These are phyloP conservation scores for Candida tibetensis DNA, from an alignment of 805 yeast species.

Conservation along the genomic window DNA sequence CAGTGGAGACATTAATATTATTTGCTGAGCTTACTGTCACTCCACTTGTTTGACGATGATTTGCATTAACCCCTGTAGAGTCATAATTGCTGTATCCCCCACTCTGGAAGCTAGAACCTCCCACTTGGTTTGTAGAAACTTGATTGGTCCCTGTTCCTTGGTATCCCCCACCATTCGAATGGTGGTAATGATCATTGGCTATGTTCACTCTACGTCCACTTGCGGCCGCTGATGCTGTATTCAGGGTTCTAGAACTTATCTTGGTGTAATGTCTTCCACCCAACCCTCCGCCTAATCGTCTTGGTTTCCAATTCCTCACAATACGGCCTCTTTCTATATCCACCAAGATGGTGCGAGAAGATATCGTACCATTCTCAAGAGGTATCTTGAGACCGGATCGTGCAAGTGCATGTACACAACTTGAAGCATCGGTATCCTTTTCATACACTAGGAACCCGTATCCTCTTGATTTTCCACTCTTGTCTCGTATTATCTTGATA, in stretches of 20 bases:
- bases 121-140: no score
- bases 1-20: no score
- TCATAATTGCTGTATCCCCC: not conserved
- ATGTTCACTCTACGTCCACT: conserved; percentile 16
- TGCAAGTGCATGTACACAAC: conserved; percentile 60
- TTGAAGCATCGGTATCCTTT: conserved; percentile 54
- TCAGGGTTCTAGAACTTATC: conserved; percentile 19
- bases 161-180: not conserved
- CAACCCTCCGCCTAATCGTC: conserved; percentile 86
- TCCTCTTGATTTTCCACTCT: conserved; percentile 60
- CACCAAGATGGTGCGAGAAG: conserved; percentile 53
- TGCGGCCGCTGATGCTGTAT: conserved; percentile 38
- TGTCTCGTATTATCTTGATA: conserved; percentile 36
- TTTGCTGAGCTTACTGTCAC: not conserved
- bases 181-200: conserved; percentile 1
- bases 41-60: not conserved
- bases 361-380: conserved; percentile 33
- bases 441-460: conserved; percentile 81
- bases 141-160: no score
- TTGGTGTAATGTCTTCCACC: conserved; percentile 75
- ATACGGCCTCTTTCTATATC: conserved; percentile 72
- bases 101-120: not conserved
- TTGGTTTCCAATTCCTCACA: conserved; percentile 65
- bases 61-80: not conserved
- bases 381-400: conserved; percentile 35